A percentile compares a stretch with the other conserved stretches of the same genome.
These are phyloP conservation scores for Umbelopsis sp. DNA, from an alignment of 192 early-diverging fungal genomes.

Conservation along the genomic window DNA sequence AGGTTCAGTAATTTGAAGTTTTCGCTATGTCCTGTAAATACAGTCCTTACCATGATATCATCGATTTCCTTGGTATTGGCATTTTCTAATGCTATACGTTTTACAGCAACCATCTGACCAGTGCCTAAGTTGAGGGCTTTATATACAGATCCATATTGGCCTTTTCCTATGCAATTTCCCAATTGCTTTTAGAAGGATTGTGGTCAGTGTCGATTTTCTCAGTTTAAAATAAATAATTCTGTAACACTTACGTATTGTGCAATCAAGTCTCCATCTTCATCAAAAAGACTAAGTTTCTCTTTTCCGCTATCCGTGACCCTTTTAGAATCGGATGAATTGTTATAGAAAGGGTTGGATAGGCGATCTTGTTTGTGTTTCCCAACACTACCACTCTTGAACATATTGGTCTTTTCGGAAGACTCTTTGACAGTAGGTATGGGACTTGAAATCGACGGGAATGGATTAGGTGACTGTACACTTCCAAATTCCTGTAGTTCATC, in stretches of 20 bases:
- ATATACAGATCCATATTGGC: constrained; percentile 89
- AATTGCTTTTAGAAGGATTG: constrained; percentile 61
- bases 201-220: constrained; percentile 10
- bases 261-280: constrained; percentile 40
- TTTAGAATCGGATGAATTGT: not conserved
- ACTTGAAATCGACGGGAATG: constrained; percentile 4
- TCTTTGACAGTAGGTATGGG: constrained; percentile 9
- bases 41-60: constrained; percentile 62
- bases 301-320: not conserved
- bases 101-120: constrained; percentile 86
- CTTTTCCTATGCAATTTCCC: constrained; percentile 85
- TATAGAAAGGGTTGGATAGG: not conserved
- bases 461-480: not conserved
- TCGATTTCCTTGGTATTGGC: constrained; percentile 61
- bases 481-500: not conserved
- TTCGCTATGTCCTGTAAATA: not conserved
- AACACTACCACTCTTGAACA: constrained; percentile 2
- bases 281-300: constrained; percentile 15
- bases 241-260: constrained; percentile 49
- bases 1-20: not conserved
- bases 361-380: not conserved
- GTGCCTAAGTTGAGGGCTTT: constrained; percentile 76
- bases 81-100: constrained; percentile 76
- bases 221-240: not conserved
- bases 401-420: not conserved